phyloP scores from a whole-genome alignment of 805 yeast genomes.

The Ascoidea rubescens region DNA sequence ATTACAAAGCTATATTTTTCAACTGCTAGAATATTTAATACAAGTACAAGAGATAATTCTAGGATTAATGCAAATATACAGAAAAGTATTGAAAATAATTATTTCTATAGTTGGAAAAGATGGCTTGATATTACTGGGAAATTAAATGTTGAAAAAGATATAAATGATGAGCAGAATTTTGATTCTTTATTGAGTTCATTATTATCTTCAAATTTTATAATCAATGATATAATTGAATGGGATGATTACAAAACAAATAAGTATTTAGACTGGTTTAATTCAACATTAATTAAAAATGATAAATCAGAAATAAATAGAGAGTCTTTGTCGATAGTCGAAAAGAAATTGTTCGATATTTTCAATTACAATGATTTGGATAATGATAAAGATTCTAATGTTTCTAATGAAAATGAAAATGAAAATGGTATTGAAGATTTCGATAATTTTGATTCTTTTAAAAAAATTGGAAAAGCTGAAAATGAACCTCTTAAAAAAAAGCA shows the following conservation, averaged over 20 bases:
- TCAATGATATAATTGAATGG: conserved; percentile 31
- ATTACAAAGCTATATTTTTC: conserved; percentile 14
- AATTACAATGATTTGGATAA: conserved; percentile 6
- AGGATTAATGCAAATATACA: too few relatives aligned
- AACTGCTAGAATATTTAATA: not conserved
- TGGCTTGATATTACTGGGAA: conserved; percentile 20
- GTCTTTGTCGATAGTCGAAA: conserved; percentile 8
- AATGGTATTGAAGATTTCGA: not conserved
- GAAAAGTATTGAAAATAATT: conserved; percentile 6
- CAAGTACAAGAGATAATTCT: conserved; percentile 1
- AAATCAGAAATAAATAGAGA: conserved; percentile 18
- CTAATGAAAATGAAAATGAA: not conserved
- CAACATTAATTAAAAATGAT: conserved; percentile 16
- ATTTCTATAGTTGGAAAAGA: not conserved
- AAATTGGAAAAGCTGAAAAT: too few relatives aligned
- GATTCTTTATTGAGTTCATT: conserved; percentile 7
- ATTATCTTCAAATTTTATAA: conserved; percentile 14
- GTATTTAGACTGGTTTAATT: conserved; percentile 38
- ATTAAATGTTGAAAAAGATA: conserved; percentile 13
- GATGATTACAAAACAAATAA: conserved; percentile 26
- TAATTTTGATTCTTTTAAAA: not conserved
- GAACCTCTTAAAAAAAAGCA: too few relatives aligned
- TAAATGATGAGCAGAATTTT: conserved; percentile 8
- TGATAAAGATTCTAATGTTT: not conserved
- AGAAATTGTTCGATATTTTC: conserved; percentile 15